Percentiles rank a stretch among this genome's conserved stretches.
Conservation (phyloP, 2,329 filamentous ascomycete species). For the Colletotrichum neosansevieriae region DNA sequence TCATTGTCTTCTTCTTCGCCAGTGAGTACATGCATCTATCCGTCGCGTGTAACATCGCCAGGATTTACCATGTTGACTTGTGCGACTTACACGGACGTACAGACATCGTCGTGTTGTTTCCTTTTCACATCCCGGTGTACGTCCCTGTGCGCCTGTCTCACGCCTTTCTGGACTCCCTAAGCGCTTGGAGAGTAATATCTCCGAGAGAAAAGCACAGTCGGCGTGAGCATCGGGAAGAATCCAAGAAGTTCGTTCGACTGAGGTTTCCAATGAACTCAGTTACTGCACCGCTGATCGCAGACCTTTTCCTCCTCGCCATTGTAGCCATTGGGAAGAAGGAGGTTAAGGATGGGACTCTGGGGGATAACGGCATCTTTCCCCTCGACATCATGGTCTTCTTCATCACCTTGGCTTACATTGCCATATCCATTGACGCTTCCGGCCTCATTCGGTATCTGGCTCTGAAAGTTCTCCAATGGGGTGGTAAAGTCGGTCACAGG, state of each 20-base stretch:
- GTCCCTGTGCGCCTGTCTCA: constrained; percentile 65
- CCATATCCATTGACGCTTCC: constrained; percentile 82
- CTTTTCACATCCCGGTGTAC: constrained; percentile 73
- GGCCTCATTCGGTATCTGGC: constrained; percentile 78
- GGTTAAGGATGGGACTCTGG: constrained; percentile 76
- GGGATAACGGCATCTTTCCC: constrained; percentile 73
- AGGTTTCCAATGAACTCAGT: constrained; percentile 77
- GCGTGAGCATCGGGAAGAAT: constrained; percentile 44
- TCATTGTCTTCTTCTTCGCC: constrained; percentile 76
- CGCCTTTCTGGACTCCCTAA: constrained; percentile 57
- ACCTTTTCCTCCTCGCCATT: constrained; percentile 78
- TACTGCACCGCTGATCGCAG: constrained; percentile 77
- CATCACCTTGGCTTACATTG: constrained; percentile 79
- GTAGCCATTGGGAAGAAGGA: constrained; percentile 74
- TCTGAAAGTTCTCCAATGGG: constrained; percentile 76
- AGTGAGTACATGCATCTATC: constrained; percentile 66
- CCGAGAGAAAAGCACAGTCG: constrained; percentile 37
- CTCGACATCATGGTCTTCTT: constrained; percentile 83
- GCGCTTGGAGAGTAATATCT: constrained; percentile 60
- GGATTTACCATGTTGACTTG: not conserved
- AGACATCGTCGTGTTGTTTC: constrained; percentile 79
- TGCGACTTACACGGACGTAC: not conserved
- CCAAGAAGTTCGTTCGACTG: constrained; percentile 60
- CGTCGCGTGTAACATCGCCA: constrained; percentile 21
- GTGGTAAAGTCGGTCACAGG: constrained; percentile 73